phyloP scores from a whole-genome alignment of 768 basidiomycete genomes.

The Solioccasus polychromus region DNA sequence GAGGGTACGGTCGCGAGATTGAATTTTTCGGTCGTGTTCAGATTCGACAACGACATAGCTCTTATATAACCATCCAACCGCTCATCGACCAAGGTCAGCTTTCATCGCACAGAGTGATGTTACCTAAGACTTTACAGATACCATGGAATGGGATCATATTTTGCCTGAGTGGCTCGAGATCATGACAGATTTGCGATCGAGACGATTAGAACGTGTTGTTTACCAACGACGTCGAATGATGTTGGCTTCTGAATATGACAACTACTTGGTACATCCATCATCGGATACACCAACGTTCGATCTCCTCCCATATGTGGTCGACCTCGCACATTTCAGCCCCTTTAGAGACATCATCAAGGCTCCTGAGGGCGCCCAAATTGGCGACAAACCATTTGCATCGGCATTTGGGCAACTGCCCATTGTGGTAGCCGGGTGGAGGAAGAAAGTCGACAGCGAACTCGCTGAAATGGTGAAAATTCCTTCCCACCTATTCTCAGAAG shows the following conservation, averaged over 20 bases:
- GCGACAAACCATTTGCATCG: background rate
- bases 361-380: background rate
- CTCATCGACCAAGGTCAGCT: slow-evolving; percentile 10
- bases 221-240: background rate
- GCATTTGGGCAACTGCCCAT: background rate
- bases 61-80: slow-evolving; percentile 1
- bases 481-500: background rate
- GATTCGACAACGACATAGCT: background rate
- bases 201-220: background rate
- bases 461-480: background rate
- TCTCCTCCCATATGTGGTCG: background rate
- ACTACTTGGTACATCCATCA: background rate
- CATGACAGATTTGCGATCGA: slow-evolving; percentile 2
- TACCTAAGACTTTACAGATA: background rate
- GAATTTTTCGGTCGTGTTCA: fast-evolving
- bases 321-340: background rate
- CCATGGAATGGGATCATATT: slow-evolving; percentile 11
- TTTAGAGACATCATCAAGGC: background rate
- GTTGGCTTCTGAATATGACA: background rate
- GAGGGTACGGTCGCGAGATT: slow-evolving; percentile 7
- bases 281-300: background rate
- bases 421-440: background rate
- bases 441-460: background rate
- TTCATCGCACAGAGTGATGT: background rate
- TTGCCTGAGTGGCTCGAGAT: slow-evolving; percentile 3